Evolutionary conservation across 495 filamentous ascomycete species (phyloP).

Genomic region (Aspergillus funiculosus): DNA sequence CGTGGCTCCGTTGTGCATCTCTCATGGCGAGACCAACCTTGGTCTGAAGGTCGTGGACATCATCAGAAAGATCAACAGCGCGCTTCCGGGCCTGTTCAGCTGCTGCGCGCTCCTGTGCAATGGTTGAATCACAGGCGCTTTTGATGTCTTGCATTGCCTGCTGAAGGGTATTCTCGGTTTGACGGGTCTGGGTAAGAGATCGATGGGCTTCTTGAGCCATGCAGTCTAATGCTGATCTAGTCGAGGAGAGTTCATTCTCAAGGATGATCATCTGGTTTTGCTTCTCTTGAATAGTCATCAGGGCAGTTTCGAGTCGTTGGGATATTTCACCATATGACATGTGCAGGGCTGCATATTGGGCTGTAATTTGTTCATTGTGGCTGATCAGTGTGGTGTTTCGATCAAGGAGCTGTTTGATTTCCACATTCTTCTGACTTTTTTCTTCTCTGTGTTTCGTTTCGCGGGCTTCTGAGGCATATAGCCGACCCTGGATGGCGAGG

Average conservation of each 20-base stretch:
- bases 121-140: conserved; percentile 1
- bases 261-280: not conserved
- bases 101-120: conserved; percentile 3
- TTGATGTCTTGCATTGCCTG: conserved; percentile 10
- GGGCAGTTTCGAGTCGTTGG: not conserved
- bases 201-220: not conserved
- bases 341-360: not conserved
- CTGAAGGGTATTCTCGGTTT: not conserved
- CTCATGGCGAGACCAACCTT: conserved; percentile 10
- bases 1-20: conserved; percentile 11
- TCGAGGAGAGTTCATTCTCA: conserved; percentile 1
- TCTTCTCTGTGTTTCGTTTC: not conserved
- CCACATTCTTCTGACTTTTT: not conserved
- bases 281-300: not conserved
- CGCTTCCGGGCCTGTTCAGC: not conserved
- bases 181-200: not conserved
- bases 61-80: not conserved
- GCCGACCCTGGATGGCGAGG: not conserved
- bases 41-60: not conserved
- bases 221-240: not conserved
- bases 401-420: not conserved
- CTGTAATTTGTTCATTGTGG: not conserved
- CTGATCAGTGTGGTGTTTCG: not conserved
- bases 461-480: not conserved
- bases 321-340: not conserved